Conservation (phyloP, 2,329 filamentous ascomycete species). For the Curvularia hawaiiensis region DNA sequence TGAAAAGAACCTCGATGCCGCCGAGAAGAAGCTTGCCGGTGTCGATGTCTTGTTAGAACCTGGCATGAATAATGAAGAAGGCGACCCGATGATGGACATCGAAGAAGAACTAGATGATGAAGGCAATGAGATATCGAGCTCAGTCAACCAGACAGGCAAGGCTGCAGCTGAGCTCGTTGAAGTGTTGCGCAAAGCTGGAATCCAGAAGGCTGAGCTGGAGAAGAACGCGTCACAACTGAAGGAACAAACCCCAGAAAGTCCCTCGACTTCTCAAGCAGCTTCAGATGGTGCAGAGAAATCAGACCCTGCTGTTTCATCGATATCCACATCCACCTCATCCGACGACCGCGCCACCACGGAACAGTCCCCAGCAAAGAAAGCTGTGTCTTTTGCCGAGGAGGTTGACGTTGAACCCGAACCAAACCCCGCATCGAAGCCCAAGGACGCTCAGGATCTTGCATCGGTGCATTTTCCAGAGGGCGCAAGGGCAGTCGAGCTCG, state of each 20-base stretch:
- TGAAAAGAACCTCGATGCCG: slow-evolving; percentile 71
- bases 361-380: slow-evolving; percentile 54
- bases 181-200: slow-evolving; percentile 75
- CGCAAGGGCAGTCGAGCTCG: slow-evolving; percentile 50
- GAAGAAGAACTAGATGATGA: slow-evolving; percentile 90
- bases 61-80: slow-evolving; percentile 68
- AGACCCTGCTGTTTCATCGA: not conserved
- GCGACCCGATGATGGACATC: slow-evolving; percentile 85
- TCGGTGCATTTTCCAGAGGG: slow-evolving; percentile 39
- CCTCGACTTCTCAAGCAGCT: slow-evolving; percentile 1
- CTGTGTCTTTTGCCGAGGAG: slow-evolving; percentile 67
- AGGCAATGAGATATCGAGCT: slow-evolving; percentile 74
- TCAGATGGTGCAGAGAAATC: not conserved
- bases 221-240: slow-evolving; percentile 14
- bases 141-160: slow-evolving; percentile 63
- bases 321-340: not conserved
- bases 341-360: not conserved
- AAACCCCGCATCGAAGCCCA: slow-evolving; percentile 7
- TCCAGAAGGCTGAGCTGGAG: slow-evolving; percentile 50
- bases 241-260: not conserved
- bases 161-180: slow-evolving; percentile 71
- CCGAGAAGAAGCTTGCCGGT: slow-evolving; percentile 72
- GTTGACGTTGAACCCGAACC: slow-evolving; percentile 50
- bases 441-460: slow-evolving; percentile 36
- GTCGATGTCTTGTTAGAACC: slow-evolving; percentile 61